Base-by-base conservation (phyloP, 1,284 basidiomycete species). In the Psilocybe mexicana region DNA sequence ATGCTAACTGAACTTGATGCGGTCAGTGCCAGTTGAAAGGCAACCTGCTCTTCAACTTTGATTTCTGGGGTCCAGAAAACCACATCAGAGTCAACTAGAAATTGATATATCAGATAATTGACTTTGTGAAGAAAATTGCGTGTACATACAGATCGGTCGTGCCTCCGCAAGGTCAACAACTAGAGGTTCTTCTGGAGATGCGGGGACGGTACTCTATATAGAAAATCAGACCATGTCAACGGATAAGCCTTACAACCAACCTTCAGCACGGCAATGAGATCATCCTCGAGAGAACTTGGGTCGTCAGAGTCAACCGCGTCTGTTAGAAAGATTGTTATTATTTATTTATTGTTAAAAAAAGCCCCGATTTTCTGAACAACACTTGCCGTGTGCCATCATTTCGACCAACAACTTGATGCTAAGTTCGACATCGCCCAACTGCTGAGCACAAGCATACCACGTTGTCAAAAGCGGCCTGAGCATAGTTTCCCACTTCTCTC, bases 371-470 rank as follows among this genome's bases (percentile, higher is more conserved):
- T 24, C 52, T 24, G 12, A 18, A 55, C 12, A 28, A 6, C 6
- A 28, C 26, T 55, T 79, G 90, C 92, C 86, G 65, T 90, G 83
- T 10, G 83, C 84, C 54, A 95, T 75, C 84, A 93, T 88, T 70
- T 95, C 92, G n/a, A 94, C 68, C 57, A 94, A 70, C 18, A 94
- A 70, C 59, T 79, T 81, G 26, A 93, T 83, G 43, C 88, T 87
- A 26, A 87, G 76, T 59, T 92, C 90, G 26, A 91, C 83, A 64
- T 92, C 86, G 1, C 86, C 89, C 0, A 92, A 78, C 63, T 82
- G 81, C 69, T 88, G 86, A 1, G 91, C 90, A 69, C 90, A 94
- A 1, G 85, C 77, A 73, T 92, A 91, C 89, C 91, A 94, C 24
- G 87, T 83, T 38, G 79, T 76, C 36, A 94, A 77, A 11, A 95